Base-by-base conservation (phyloP, 495 filamentous ascomycete genomes). In the Penicillium roqueforti region DNA sequence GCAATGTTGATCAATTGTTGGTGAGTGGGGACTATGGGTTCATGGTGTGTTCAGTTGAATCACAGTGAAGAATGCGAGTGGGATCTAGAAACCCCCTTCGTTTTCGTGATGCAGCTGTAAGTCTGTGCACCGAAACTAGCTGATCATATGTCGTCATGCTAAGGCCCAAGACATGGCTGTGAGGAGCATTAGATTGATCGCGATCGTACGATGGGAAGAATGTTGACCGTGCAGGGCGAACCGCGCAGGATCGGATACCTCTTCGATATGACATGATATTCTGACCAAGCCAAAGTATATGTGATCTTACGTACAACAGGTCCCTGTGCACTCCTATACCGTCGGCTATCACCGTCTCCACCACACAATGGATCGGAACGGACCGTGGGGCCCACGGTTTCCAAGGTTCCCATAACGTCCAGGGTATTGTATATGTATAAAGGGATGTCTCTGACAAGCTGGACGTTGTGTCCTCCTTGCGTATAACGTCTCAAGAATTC, bases 301-400 rank as follows among this genome's bases (percentile, higher is more conserved):
- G n/a, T n/a, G n/a, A 11, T 31, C 9, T 29, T 29, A 31, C 28
- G 10, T 31, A 31, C 10, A 13, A 13, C 9, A 28, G 25, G 25
- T 28, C 1, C 1, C 26, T 28, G n/a, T n/a, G n/a, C n/a, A n/a
- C n/a, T n/a, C n/a, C n/a, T 8, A 29, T 29, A 29, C 28, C 9
- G 28, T 31, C 28, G 32, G 32, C 32, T 36, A 36, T 34, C n/a
- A 14, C 32, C 4, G 32, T 19, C 42, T 6, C 46, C 46, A 48
- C 46, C 31, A 7, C 20, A 13, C 22, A 36, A 47, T 47, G 45
- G 45, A 50, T 39, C 47, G 47, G 47, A 50, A 26, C 47, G 47
- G 47, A 38, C 47, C 47, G 47, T 9, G 25, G 31, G 44, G 26
- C 46, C 46, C 46, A 49, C 32, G 46, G 46, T 37, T 34, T 36